Evolutionary conservation across 352 stramenopile genomes (phyloP).

Genomic region (Phytophthora fragariae): DNA sequence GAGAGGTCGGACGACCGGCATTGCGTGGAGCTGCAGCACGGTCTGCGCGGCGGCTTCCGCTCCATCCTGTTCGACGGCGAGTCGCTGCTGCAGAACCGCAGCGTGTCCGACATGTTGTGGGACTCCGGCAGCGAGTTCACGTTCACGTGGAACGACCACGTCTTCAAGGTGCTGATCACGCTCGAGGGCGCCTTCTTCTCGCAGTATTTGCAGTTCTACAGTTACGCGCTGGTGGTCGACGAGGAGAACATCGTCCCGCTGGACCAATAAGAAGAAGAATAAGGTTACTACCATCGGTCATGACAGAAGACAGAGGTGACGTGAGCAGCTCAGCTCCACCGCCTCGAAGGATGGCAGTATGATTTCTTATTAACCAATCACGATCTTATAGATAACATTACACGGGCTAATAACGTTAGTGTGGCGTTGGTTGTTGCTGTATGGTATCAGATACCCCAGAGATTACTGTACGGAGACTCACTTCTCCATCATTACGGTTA

Average conservation of each 20-base stretch:
- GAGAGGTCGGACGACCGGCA: slow-evolving; percentile 58
- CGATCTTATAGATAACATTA: slow-evolving; percentile 35
- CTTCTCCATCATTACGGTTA: slow-evolving; percentile 45
- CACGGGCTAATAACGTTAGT: background rate
- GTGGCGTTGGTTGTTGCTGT: background rate
- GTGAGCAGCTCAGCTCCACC: slow-evolving; percentile 1
- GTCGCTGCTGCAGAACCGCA: slow-evolving; percentile 70
- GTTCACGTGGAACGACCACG: slow-evolving; percentile 72
- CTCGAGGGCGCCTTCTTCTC: slow-evolving; percentile 88
- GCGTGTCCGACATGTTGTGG: slow-evolving; percentile 79
- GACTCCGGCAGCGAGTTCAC: slow-evolving; percentile 79
- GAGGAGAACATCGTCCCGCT: slow-evolving; percentile 73
- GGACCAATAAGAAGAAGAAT: slow-evolving; percentile 24
- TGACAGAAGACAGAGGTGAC: slow-evolving; percentile 19
- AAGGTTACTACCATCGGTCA: background rate
- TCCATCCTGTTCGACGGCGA: slow-evolving; percentile 79
- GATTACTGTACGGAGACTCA: slow-evolving; percentile 1
- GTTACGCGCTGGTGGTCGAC: slow-evolving; percentile 82
- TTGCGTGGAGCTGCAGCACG: slow-evolving; percentile 82
- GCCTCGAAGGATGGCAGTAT: slow-evolving; percentile 4
- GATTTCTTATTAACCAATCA: slow-evolving; percentile 19
- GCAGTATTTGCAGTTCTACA: slow-evolving; percentile 86
- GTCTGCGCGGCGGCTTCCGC: slow-evolving; percentile 76
- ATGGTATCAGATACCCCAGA: slow-evolving; percentile 9
- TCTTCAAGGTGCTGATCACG: slow-evolving; percentile 79